Base-by-base conservation (phyloP, 192 early-diverging fungal genomes). In the Mycoemilia scoparia region DNA sequence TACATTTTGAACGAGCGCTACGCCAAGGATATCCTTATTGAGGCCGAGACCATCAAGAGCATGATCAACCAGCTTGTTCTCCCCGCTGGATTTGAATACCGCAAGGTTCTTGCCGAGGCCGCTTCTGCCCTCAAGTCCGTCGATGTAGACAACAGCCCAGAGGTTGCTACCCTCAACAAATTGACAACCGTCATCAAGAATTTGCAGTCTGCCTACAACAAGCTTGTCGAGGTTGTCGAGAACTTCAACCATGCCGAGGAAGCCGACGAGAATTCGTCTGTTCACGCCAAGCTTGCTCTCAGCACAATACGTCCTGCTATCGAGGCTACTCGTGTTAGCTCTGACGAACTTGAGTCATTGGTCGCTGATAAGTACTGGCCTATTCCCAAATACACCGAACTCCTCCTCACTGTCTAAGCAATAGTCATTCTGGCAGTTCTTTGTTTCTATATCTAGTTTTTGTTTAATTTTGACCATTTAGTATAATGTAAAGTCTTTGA, bases 1-100 rank as follows among this genome's bases (percentile, higher is more conserved):
- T 77, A 95, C 65, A 93, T 98, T 56, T 66, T 98, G 44, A 72
- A 79, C 57, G 90, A 98, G 69, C 89, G 87, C 60, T 98, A 95
- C 53, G 71, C 77, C 63, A 98, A 98, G 79, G 90, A 98, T 60
- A 53, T 93, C 21, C 43, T 79, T 23, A 88, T 95, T 37, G 93
- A 98, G 69, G 82, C 77, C 36, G 74, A 78, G 58, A 91, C 93
- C 17, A 67, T 98, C 46, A 58, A 71, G 35, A 66, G 67, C 51
- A 73, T 98, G 66, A 45, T 88, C 25, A 53, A 63, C 34, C 79
- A 85, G 46, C 76, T 79, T 43, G 78, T 98, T 28, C 64, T 98
- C 31, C 93, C 93, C 16, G 74, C 84, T 11, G 74, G 76, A 7
- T 86, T 80, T 47, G 62, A 71, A 27, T 95, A 84, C 81, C 75